phyloP scores from a whole-genome alignment of 1,284 basidiomycete species.

The Trichosporon coremiiforme region DNA sequence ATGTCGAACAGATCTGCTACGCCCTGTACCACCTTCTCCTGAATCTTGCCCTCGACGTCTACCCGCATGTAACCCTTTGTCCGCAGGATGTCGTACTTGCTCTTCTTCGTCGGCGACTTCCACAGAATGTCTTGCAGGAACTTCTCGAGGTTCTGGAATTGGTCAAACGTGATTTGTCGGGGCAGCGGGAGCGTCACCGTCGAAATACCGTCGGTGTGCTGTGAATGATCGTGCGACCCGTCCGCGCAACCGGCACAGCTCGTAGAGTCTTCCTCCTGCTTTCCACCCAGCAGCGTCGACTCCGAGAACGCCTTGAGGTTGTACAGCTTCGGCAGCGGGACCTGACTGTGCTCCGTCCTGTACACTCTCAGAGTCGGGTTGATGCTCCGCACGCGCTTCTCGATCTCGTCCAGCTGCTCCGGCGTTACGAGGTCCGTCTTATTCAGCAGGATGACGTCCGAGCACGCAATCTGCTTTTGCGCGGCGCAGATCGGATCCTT shows the following conservation, averaged over 20 bases:
- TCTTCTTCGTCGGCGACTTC: constrained; percentile 59
- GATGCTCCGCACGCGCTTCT: constrained; percentile 64
- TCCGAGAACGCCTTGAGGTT: constrained; percentile 72
- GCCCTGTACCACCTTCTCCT: constrained; percentile 78
- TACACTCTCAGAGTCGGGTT: constrained; percentile 77
- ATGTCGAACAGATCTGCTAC: constrained; percentile 85
- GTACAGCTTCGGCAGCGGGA: constrained; percentile 72
- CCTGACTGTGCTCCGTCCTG: constrained; percentile 67
- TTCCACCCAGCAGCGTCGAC: not conserved
- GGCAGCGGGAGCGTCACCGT: constrained; percentile 68
- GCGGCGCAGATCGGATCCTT: constrained; percentile 63
- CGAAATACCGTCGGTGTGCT: constrained; percentile 61
- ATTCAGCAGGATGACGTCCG: constrained; percentile 86
- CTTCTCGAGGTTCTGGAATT: constrained; percentile 62
- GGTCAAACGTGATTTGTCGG: constrained; percentile 56
- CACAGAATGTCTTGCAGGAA: constrained; percentile 79
- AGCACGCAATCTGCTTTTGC: constrained; percentile 82
- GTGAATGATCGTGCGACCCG: constrained; percentile 55
- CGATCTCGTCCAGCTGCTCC: constrained; percentile 58
- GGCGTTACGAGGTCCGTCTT: constrained; percentile 72
- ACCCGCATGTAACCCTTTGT: constrained; percentile 75
- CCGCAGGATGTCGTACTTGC: constrained; percentile 64
- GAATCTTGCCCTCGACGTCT: constrained; percentile 63
- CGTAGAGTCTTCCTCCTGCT: not conserved
- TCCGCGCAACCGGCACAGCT: constrained; percentile 27